Base-by-base conservation (phyloP, 805 yeast genomes). In the Blastobotrys muscicola region DNA sequence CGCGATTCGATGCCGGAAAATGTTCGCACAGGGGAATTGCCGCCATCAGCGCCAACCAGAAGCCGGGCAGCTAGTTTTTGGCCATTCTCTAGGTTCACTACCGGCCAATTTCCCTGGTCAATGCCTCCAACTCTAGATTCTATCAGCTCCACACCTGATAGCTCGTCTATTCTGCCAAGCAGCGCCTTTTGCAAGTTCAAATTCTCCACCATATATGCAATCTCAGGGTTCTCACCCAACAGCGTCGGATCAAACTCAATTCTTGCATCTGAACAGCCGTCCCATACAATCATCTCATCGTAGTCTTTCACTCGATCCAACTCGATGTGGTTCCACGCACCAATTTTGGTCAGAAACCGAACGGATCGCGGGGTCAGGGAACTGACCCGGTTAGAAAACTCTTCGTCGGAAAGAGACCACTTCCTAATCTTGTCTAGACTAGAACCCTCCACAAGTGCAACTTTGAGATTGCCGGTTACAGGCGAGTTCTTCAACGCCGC, bases 21-120 rank as follows among this genome's bases (percentile, higher is more conserved):
- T 49, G 74, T 71, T 39, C 97, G 73, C 4, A 84, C 97, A 0
- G 97, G 96, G 1, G 97, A 87, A 60, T 87, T 85, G 60, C 79
- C 86, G 1, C 98, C 98, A 60, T 92, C 98, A 33, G 96, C 95
- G 7, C 98, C 98, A 11, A 92, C 76, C 14, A 89, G 67, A n/a
- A 89, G 68, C 43, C 95, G 70, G 0, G 95, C 74, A 54, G 75
- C 74, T 41, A 80, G 68, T 9, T 57, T 50, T 10, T 74, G 73
- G 1, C 95, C 97, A 49, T 74, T 74, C 10, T 76, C 74, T 10
- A 89, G 66, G 20, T 72, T 67, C 10, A 90, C 79, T 7, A 77
- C 57, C 1, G 97, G 97, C 95, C 96, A 85, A 39, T 38, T 43
- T 44, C 43, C 13, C 9, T 10, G 29, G 30, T 9, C 13, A 20